These are phyloP conservation scores for Conticribra guillardii DNA, from an alignment of 108 stramenopile species.

Conservation along the genomic window DNA sequence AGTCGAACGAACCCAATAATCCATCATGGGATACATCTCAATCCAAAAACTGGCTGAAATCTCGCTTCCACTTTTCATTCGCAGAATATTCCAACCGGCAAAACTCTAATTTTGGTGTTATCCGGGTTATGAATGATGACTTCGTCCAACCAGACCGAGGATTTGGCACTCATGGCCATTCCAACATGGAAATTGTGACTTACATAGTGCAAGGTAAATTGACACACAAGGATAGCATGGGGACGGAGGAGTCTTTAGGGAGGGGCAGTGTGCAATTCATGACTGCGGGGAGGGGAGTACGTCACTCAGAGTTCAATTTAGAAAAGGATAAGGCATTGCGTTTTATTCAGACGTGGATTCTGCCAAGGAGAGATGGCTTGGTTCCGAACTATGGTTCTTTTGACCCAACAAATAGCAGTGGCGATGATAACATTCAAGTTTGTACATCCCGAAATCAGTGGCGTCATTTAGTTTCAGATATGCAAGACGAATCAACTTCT, in stretches of 20 bases:
- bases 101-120: constrained; percentile 71
- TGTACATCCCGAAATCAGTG: constrained; percentile 45
- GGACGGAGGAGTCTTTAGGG: constrained; percentile 72
- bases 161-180: constrained; percentile 79
- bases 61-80: constrained; percentile 85
- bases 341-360: constrained; percentile 90
- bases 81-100: constrained; percentile 72
- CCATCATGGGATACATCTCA: constrained; percentile 54
- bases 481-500: constrained; percentile 13
- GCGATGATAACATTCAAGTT: neutral
- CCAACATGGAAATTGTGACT: constrained; percentile 83
- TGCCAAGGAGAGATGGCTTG: constrained; percentile 53
- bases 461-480: constrained; percentile 69
- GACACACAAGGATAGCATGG: constrained; percentile 81
- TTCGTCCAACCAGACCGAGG: constrained; percentile 80
- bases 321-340: constrained; percentile 59
- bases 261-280: constrained; percentile 84
- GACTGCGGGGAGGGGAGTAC: constrained; percentile 79
- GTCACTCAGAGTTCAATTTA: constrained; percentile 75
- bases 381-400: constrained; percentile 74
- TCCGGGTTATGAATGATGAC: constrained; percentile 88
- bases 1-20: constrained; percentile 48
- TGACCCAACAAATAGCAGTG: constrained; percentile 12
- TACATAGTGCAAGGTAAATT: constrained; percentile 78
- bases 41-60: constrained; percentile 83